These are phyloP conservation scores for Lomentospora prolificans DNA, from an alignment of 2,329 filamentous ascomycete genomes.

Conservation along the genomic window DNA sequence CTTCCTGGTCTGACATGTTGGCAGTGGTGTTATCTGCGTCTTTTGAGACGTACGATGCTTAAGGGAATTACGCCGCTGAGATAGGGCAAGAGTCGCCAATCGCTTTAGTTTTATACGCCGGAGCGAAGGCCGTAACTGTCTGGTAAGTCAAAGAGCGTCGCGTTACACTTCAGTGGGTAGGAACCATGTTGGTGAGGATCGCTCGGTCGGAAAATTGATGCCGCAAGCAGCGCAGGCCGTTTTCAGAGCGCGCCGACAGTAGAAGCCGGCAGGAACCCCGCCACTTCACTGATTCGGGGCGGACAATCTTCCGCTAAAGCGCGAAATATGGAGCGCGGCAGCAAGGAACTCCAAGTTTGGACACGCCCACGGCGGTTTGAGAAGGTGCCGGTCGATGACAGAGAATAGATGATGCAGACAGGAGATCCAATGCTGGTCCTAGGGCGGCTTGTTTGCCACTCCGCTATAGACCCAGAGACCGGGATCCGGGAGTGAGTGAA, in stretches of 20 bases:
- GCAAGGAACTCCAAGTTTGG: background rate
- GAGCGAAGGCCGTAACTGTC: background rate
- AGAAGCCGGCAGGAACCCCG: conserved; percentile 5
- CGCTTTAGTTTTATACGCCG: background rate
- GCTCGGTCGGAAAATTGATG: background rate
- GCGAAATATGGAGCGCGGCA: background rate
- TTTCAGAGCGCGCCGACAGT: background rate
- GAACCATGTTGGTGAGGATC: conserved; percentile 5
- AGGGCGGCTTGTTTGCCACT: conserved; percentile 96
- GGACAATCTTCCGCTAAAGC: background rate
- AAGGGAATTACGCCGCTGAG: background rate
- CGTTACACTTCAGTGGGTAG: background rate
- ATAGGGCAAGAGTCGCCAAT: background rate
- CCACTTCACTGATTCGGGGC: background rate
- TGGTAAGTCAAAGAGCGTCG: background rate
- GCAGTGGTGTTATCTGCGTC: conserved; percentile 10
- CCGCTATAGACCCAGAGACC: conserved; percentile 89
- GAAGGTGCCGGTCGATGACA: background rate
- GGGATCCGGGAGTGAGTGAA: conserved; percentile 75
- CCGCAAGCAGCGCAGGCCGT: no score
- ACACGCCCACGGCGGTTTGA: background rate
- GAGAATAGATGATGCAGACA: background rate
- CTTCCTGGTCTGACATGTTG: conserved; percentile 61
- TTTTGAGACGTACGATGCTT: background rate
- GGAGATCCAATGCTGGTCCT: conserved; percentile 36